phyloP scores from a whole-genome alignment of 2,329 filamentous ascomycete genomes.

The Thyridium curvatum region DNA sequence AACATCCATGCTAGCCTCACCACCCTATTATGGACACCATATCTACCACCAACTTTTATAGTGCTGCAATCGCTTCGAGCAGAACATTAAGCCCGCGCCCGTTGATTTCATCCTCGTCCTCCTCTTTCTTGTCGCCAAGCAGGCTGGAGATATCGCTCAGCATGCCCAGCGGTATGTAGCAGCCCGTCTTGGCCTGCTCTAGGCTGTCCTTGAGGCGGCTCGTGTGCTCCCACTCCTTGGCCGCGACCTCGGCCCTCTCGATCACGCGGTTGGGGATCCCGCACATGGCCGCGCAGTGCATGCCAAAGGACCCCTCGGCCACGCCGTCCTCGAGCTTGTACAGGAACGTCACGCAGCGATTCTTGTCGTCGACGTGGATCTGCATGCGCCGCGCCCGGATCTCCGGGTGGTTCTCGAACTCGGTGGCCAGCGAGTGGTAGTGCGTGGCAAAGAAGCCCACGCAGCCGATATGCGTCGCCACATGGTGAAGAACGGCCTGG shows the following conservation, averaged over 20 bases:
- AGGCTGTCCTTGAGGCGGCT: constrained; percentile 83
- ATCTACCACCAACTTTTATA: constrained; percentile 33
- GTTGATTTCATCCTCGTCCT: constrained; percentile 28
- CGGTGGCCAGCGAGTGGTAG: constrained; percentile 87
- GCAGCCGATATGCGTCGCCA: constrained; percentile 88
- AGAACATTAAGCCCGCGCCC: constrained; percentile 53
- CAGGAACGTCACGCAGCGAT: constrained; percentile 87
- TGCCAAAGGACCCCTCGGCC: constrained; percentile 93
- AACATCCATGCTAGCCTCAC: too few relatives aligned
- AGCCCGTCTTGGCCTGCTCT: constrained; percentile 71
- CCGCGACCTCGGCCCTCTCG: constrained; percentile 79
- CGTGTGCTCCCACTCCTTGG: constrained; percentile 91
- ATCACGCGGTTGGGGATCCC: constrained; percentile 82
- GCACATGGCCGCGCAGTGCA: constrained; percentile 99
- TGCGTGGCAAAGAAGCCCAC: constrained; percentile 97
- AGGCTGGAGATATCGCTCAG: constrained; percentile 82
- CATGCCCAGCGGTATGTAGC: constrained; percentile 77
- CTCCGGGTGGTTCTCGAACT: constrained; percentile 86
- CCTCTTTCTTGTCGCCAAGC: constrained; percentile 39
- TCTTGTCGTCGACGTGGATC: constrained; percentile 82
- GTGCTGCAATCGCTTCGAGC: constrained; percentile 51
- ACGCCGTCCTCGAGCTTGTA: constrained; percentile 93
- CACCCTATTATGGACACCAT: too few relatives aligned
- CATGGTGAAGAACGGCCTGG: constrained; percentile 93
- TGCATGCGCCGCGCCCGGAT: constrained; percentile 85